Evolutionary conservation across 73 alveolate genomes (phyloP).

Genomic region (Urostyla sp.): DNA sequence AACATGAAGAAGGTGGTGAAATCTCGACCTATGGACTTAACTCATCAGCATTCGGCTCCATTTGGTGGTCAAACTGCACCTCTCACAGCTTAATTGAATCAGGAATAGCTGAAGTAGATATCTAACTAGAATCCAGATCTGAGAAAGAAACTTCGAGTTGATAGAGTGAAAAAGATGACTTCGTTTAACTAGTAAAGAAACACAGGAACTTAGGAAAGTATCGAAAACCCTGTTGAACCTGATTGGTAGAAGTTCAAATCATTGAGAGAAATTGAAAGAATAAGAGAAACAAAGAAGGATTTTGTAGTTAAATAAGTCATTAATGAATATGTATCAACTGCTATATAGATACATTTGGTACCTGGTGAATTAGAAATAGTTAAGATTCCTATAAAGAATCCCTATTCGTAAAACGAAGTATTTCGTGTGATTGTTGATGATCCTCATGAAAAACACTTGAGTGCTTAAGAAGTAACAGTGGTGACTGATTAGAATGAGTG

Average conservation of each 20-base stretch:
- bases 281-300: slow-evolving; percentile 57
- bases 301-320: slow-evolving; percentile 41
- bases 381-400: slow-evolving; percentile 31
- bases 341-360: slow-evolving; percentile 25
- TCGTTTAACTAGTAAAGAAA: background rate
- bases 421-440: slow-evolving; percentile 52
- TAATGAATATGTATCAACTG: slow-evolving; percentile 40
- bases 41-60: slow-evolving; percentile 6
- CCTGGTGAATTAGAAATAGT: slow-evolving; percentile 54
- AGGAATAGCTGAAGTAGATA: background rate
- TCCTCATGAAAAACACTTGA: slow-evolving; percentile 55
- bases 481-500: slow-evolving; percentile 45
- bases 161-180: slow-evolving; percentile 66
- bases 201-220: background rate
- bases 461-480: slow-evolving; percentile 23
- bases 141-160: slow-evolving; percentile 69
- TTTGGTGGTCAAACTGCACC: background rate
- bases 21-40: slow-evolving; percentile 62
- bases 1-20: slow-evolving; percentile 53
- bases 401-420: slow-evolving; percentile 46
- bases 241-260: slow-evolving; percentile 64
- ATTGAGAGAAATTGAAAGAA: slow-evolving; percentile 53
- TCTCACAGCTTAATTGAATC: slow-evolving; percentile 18
- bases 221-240: slow-evolving; percentile 59
- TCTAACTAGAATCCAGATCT: slow-evolving; percentile 32